Conservation (phyloP, 345 rosid species). For the Dipteronia sinensis region DNA sequence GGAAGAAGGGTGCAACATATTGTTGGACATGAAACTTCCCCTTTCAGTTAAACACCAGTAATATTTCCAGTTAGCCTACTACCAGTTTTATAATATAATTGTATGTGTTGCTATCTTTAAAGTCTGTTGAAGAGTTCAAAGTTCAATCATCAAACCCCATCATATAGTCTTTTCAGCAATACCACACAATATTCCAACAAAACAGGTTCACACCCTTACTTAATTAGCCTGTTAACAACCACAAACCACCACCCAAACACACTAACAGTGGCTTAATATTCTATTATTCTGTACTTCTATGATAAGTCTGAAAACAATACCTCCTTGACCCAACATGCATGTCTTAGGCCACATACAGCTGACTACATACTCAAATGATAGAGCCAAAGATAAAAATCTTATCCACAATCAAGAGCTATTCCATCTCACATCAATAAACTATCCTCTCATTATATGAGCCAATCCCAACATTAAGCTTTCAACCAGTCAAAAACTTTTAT, state of each 20-base stretch:
- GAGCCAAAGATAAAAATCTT: background rate
- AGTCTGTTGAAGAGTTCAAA: background rate
- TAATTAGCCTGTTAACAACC: background rate
- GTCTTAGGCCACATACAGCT: background rate
- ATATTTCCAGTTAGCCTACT: background rate
- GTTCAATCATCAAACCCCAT: background rate
- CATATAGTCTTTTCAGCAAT: background rate
- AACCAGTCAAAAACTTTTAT: background rate
- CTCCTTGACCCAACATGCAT: background rate
- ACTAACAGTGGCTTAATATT: background rate
- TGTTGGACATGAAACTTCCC: background rate
- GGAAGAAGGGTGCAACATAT: slow-evolving; percentile 7
- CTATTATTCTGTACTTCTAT: background rate
- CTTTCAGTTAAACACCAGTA: background rate
- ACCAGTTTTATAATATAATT: background rate
- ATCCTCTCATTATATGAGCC: background rate
- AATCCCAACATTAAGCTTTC: background rate
- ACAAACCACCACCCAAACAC: background rate
- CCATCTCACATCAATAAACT: background rate
- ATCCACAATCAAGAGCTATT: background rate
- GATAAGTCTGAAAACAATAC: background rate
- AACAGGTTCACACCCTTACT: background rate
- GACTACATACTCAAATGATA: background rate
- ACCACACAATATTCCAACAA: background rate
- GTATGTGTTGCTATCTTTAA: background rate